Conservation (phyloP, 2,329 filamentous ascomycete genomes). For the Aspergillus eucalypticola region DNA sequence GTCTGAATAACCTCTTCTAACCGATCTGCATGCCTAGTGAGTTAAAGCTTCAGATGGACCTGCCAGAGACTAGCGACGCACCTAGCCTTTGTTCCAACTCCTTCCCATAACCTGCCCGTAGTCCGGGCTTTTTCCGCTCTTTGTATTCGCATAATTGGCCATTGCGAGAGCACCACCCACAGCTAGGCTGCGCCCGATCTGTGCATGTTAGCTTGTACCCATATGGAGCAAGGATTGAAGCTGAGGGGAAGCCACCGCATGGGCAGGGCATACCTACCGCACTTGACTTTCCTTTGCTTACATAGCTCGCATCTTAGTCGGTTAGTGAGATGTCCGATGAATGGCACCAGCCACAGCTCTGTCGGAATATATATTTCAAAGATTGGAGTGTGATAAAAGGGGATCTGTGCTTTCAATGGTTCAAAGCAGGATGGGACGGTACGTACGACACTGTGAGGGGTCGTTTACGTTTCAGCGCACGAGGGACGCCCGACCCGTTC, state of each 20-base stretch:
- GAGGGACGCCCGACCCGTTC: slow-evolving; percentile 31
- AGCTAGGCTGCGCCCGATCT: slow-evolving; percentile 60
- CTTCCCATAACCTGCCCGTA: slow-evolving; percentile 66
- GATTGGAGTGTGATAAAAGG: neutral
- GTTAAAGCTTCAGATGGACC: neutral
- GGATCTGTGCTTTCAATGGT: neutral
- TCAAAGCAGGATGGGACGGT: neutral
- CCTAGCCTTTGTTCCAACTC: slow-evolving; percentile 70
- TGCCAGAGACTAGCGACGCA: slow-evolving; percentile 19
- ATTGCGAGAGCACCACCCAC: slow-evolving; percentile 71
- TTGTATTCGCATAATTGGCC: slow-evolving; percentile 67
- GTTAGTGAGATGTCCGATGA: slow-evolving; percentile 23
- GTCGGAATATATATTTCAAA: neutral
- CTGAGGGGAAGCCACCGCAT: neutral
- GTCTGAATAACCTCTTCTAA: slow-evolving; percentile 66
- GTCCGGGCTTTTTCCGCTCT: slow-evolving; percentile 69
- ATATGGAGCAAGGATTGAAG: neutral
- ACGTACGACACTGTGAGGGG: slow-evolving; percentile 43
- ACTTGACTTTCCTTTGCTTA: slow-evolving; percentile 49
- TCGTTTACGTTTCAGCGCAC: slow-evolving; percentile 39
- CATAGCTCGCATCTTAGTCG: slow-evolving; percentile 44
- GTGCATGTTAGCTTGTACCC: slow-evolving; percentile 13
- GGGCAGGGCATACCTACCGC: slow-evolving; percentile 36
- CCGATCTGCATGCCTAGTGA: slow-evolving; percentile 50
- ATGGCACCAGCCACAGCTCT: neutral